phyloP scores from a whole-genome alignment of 495 filamentous ascomycete species.

The Chaetomium tenue region DNA sequence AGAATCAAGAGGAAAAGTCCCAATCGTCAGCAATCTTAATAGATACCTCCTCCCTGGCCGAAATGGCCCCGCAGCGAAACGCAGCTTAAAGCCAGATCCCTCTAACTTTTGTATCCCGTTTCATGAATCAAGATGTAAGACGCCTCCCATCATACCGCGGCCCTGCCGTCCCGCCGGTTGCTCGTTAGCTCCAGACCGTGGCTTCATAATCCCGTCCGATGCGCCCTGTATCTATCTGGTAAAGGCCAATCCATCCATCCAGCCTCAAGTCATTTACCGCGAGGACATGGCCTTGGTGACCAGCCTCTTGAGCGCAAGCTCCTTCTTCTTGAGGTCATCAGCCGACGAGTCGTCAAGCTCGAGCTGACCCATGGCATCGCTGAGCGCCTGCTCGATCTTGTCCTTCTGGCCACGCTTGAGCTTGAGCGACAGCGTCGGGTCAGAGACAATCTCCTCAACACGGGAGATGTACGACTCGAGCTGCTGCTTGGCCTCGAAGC shows the following conservation, averaged over 20 bases:
- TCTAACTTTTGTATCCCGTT: conserved; percentile 17
- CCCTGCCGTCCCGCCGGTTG: conserved; percentile 13
- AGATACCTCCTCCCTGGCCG: conserved; percentile 34
- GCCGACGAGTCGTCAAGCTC: conserved; percentile 66
- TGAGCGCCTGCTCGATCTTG: conserved; percentile 89
- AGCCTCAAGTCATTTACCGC: conserved; percentile 56
- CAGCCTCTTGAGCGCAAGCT: conserved; percentile 93
- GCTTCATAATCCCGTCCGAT: conserved; percentile 33
- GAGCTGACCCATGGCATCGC: conserved; percentile 52
- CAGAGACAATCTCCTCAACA: conserved; percentile 97
- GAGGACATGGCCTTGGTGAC: conserved; percentile 97
- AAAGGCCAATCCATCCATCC: conserved; percentile 35
- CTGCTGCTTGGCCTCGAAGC: conserved; percentile 97
- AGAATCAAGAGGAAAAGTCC: conserved; percentile 39
- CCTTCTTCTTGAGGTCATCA: conserved; percentile 99
- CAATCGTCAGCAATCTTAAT: conserved; percentile 38
- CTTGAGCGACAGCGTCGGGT: conserved; percentile 93
- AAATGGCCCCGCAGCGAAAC: conserved; percentile 27
- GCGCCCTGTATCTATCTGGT: conserved; percentile 35
- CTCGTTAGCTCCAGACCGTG: conserved; percentile 20
- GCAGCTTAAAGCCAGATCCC: conserved; percentile 24
- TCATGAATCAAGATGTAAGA: conserved; percentile 31
- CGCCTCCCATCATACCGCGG: conserved; percentile 32
- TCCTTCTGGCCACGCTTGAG: conserved; percentile 99
- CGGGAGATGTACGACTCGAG: conserved; percentile 98